Conservation (phyloP, 441 rosid genomes). For the Rhodomyrtus psidioides region DNA sequence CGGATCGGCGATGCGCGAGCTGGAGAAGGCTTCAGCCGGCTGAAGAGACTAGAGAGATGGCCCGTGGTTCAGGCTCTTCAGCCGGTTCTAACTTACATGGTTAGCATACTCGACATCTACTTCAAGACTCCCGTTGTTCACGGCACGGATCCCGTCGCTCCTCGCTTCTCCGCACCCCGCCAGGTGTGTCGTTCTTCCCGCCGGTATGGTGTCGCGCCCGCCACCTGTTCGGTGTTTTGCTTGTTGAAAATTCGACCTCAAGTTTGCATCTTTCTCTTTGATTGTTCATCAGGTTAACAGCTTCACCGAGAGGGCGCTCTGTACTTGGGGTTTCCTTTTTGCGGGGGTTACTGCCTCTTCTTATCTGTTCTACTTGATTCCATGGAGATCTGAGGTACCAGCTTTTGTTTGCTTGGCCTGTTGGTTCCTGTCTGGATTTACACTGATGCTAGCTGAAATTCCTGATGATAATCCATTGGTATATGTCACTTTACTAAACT, state of each 20-base stretch:
- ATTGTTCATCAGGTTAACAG: slow-evolving; percentile 71
- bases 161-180: slow-evolving; percentile 68
- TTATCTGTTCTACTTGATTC: slow-evolving; percentile 53
- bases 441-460: slow-evolving; percentile 96
- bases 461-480: slow-evolving; percentile 85
- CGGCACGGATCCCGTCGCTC: slow-evolving; percentile 80
- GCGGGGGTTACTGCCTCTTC: slow-evolving; percentile 51
- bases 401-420: slow-evolving; percentile 65
- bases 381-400: slow-evolving; percentile 76
- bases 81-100: slow-evolving; percentile 53
- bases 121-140: slow-evolving; percentile 91
- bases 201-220: slow-evolving; percentile 26
- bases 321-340: slow-evolving; percentile 79
- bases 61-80: slow-evolving; percentile 65
- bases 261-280: slow-evolving; percentile 8
- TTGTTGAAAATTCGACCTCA: background rate
- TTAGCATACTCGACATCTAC: slow-evolving; percentile 85
- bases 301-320: slow-evolving; percentile 87
- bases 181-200: slow-evolving; percentile 70
- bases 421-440: slow-evolving; percentile 78
- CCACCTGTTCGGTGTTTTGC: slow-evolving; percentile 1
- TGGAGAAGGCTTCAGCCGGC: slow-evolving; percentile 18
- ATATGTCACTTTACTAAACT: slow-evolving; percentile 34
- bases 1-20: slow-evolving; percentile 28
- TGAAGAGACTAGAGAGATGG: slow-evolving; percentile 68